A percentile compares a stretch with the other conserved stretches of the same genome.
Conservation (phyloP, 371 early-diverging fungal species). For the Umbelopsis sp. region DNA sequence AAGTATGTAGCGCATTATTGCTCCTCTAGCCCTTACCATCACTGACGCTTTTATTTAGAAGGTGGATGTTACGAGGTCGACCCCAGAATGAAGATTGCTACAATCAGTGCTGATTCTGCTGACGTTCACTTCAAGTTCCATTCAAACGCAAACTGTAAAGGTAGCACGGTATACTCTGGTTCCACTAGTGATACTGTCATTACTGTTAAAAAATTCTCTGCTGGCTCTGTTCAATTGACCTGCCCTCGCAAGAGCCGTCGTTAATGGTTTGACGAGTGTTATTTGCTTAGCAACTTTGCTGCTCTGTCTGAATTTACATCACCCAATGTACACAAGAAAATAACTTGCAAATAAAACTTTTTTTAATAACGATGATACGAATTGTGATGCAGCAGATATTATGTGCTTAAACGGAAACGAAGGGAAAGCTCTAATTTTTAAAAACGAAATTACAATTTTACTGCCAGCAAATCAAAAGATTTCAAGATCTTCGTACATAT, state of each 20-base stretch:
- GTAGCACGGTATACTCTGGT: background rate
- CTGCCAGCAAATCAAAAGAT: background rate
- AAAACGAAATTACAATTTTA: background rate
- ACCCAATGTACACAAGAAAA: no score
- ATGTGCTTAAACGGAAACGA: background rate
- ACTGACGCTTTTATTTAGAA: background rate
- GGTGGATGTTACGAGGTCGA: conserved; percentile 10
- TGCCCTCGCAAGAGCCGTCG: background rate
- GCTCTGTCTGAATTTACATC: no score
- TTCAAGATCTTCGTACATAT: conserved; percentile 15
- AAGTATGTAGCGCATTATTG: background rate
- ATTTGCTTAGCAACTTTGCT: background rate
- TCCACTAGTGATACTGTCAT: background rate
- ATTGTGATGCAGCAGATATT: no score
- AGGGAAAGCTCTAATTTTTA: background rate
- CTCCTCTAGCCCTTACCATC: background rate
- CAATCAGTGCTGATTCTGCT: background rate
- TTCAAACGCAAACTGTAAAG: background rate
- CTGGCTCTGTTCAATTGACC: conserved; percentile 7
- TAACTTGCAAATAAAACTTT: no score
- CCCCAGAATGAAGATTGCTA: background rate
- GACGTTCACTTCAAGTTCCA: conserved; percentile 12
- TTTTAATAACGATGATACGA: no score
- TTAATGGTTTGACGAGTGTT: no score
- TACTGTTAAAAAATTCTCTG: background rate